These are phyloP conservation scores for Fusarium bactridioides DNA, from an alignment of 2,329 filamentous ascomycete species.

Conservation along the genomic window DNA sequence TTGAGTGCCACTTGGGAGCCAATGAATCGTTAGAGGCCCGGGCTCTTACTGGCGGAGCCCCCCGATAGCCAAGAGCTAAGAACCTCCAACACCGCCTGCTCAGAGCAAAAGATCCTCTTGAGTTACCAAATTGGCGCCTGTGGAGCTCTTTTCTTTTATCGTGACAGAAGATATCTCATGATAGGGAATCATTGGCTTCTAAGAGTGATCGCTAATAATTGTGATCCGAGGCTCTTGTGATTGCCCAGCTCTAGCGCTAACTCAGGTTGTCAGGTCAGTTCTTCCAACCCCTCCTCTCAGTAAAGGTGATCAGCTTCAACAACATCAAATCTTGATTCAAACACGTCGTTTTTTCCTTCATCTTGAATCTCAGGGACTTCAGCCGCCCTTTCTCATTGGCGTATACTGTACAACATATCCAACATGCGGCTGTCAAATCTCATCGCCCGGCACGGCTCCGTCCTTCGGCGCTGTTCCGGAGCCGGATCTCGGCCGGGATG, in stretches of 20 bases:
- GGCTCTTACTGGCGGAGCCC: slow-evolving; percentile 32
- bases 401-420: neutral
- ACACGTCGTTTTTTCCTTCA: neutral
- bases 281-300: slow-evolving; percentile 14
- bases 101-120: slow-evolving; percentile 9
- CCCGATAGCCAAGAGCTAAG: slow-evolving; percentile 29
- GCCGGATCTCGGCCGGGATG: slow-evolving; percentile 20
- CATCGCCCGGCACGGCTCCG: slow-evolving; percentile 27
- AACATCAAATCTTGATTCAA: neutral
- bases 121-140: neutral
- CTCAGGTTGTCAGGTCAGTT: slow-evolving; percentile 7
- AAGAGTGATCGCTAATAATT: neutral
- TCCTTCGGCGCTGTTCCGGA: slow-evolving; percentile 27
- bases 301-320: slow-evolving; percentile 9
- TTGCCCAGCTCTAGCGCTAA: slow-evolving; percentile 2
- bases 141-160: slow-evolving; percentile 12
- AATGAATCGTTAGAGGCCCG: slow-evolving; percentile 4
- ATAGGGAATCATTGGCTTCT: neutral
- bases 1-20: neutral
- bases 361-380: neutral
- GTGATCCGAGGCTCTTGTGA: slow-evolving; percentile 14
- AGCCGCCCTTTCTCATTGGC: neutral
- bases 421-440: slow-evolving; percentile 34
- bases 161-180: slow-evolving; percentile 14
- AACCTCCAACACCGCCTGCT: slow-evolving; percentile 5